Conservation (phyloP, 2,329 filamentous ascomycete species). For the Colletotrichum sp. region DNA sequence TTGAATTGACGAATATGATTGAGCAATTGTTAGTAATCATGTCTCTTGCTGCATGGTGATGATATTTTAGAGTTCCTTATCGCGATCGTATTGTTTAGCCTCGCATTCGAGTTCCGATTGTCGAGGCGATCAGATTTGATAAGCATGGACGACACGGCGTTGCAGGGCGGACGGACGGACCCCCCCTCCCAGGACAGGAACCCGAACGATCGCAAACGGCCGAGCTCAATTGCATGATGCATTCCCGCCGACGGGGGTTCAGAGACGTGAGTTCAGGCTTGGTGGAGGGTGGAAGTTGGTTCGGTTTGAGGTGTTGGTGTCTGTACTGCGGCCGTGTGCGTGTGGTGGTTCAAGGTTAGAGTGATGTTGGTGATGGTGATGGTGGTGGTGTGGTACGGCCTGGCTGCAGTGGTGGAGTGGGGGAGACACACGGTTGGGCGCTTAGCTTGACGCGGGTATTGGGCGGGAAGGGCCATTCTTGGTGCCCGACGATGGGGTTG, state of each 20-base stretch:
- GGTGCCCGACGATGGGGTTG: constrained; percentile 8
- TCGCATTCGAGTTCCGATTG: neutral
- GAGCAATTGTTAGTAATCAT: neutral
- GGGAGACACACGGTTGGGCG: neutral
- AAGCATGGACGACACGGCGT: neutral
- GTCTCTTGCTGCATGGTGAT: neutral
- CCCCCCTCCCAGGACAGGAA: neutral
- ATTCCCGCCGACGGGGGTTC: neutral
- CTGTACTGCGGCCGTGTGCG: neutral
- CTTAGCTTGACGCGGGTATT: constrained; percentile 12
- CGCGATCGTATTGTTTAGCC: neutral
- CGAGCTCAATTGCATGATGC: neutral
- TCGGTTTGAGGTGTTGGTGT: neutral
- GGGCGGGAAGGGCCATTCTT: neutral
- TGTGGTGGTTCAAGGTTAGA: neutral
- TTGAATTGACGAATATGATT: neutral
- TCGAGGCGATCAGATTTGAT: neutral
- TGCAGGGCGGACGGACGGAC: neutral
- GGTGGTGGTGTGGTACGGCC: neutral
- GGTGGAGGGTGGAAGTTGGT: neutral
- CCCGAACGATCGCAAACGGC: neutral
- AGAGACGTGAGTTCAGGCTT: neutral
- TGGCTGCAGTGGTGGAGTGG: neutral
- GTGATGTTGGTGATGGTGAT: neutral
- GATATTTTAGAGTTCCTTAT: neutral